Evolutionary conservation across 2,329 filamentous ascomycete species (phyloP).

Genomic region (Claviceps sp.): DNA sequence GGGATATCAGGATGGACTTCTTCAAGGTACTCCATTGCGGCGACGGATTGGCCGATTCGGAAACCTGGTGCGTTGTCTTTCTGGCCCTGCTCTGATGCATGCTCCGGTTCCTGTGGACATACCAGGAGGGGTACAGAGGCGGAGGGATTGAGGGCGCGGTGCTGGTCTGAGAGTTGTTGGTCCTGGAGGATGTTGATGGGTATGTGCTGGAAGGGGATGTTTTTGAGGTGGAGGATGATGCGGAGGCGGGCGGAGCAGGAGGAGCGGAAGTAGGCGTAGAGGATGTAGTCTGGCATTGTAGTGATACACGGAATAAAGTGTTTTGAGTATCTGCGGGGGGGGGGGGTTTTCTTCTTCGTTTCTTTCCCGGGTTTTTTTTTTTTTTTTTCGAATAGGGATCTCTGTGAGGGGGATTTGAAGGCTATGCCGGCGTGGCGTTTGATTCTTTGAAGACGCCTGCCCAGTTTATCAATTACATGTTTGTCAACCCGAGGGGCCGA

Average conservation of each 20-base stretch:
- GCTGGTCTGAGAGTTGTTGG: slow-evolving; percentile 33
- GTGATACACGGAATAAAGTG: neutral
- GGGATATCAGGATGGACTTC: slow-evolving; percentile 31
- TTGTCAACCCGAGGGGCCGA: no score
- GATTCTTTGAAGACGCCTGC: no score
- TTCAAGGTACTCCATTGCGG: slow-evolving; percentile 49
- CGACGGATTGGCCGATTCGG: slow-evolving; percentile 41
- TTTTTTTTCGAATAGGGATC: neutral
- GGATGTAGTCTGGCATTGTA: slow-evolving; percentile 18
- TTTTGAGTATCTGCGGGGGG: neutral
- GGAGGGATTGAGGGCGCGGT: slow-evolving; percentile 38
- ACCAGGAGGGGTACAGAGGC: slow-evolving; percentile 41
- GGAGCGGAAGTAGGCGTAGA: slow-evolving; percentile 50
- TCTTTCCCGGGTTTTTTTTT: neutral
- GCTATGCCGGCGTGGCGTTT: no score
- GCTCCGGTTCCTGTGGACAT: slow-evolving; percentile 11
- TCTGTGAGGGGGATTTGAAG: no score
- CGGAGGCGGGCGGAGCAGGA: slow-evolving; percentile 49
- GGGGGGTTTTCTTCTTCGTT: neutral
- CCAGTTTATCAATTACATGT: no score
- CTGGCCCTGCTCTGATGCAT: neutral
- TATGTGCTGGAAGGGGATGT: slow-evolving; percentile 30
- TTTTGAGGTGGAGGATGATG: slow-evolving; percentile 44
- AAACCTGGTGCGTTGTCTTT: slow-evolving; percentile 13
- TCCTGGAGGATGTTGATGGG: slow-evolving; percentile 40